phyloP scores from a whole-genome alignment of 2,329 filamentous ascomycete genomes.

The Didymellaceae sp. region DNA sequence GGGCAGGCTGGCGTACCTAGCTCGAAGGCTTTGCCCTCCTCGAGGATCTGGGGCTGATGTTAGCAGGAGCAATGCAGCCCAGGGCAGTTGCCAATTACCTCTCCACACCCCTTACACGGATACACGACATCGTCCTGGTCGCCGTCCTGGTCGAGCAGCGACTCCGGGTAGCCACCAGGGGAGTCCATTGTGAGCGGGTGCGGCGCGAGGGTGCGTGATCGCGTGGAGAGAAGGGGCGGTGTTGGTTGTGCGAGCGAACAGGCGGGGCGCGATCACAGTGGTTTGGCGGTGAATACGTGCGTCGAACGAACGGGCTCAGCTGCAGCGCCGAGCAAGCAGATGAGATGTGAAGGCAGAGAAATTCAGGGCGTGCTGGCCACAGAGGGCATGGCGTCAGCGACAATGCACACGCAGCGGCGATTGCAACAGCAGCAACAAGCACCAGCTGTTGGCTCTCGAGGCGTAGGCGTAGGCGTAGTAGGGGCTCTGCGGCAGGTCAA shows the following conservation, averaged over 20 bases:
- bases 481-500: constrained; percentile 7
- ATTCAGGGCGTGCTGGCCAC: constrained; percentile 1
- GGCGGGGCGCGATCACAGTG: constrained; percentile 5
- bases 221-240: constrained; percentile 2
- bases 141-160: constrained; percentile 51
- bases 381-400: constrained; percentile 15
- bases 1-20: constrained; percentile 68
- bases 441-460: constrained; percentile 1
- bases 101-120: constrained; percentile 70
- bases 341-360: constrained; percentile 1
- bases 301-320: constrained; percentile 13
- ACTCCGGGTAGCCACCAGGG: constrained; percentile 62
- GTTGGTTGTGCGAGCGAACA: constrained; percentile 4
- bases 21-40: constrained; percentile 98
- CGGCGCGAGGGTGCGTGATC: constrained; percentile 8
- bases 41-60: constrained; percentile 74
- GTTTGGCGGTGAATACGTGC: constrained; percentile 7
- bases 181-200: constrained; percentile 57
- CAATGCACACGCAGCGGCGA: constrained; percentile 10
- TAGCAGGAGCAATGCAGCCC: constrained; percentile 23
- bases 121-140: constrained; percentile 57
- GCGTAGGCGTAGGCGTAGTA: too few species aligned
- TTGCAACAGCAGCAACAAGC: constrained; percentile 2
- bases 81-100: constrained; percentile 35
- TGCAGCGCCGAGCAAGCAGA: constrained; percentile 5